Base-by-base conservation (phyloP, 2,329 filamentous ascomycete species). In the Nemania diffusa region DNA sequence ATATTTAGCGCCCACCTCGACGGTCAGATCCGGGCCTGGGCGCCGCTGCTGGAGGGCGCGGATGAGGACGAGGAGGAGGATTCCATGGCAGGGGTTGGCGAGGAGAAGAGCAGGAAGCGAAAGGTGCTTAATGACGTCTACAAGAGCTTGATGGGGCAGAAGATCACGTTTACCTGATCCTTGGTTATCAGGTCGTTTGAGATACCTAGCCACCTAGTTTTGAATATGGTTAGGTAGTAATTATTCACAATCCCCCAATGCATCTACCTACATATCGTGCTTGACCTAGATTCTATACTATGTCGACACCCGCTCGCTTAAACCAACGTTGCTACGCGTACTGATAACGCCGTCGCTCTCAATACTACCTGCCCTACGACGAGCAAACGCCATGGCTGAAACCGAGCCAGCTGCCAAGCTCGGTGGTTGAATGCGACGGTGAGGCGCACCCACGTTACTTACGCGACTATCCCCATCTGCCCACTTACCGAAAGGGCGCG, bases 1-100 rank as follows among this genome's bases (percentile, higher is more conserved):
- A 75, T 97, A 64, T 97, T 93, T 79, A 96, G 93, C 60, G 91
- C 90, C 1, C 93, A 97, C 74, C 84, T 90, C 2, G 93, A 97
- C 76, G 95, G 95, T 0, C 91, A 90, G 59, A 95, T 98, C 64
- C 86, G 91, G 51, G 87, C 88, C 3, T 97, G 95, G 94, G 84
- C 85, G 72, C 91, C 92, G 1, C 81, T 82, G 40, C 79, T 88
- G 5, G 79, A 82, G 0, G 87, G 85, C 4, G 81, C 80, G 37
- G 79, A 87, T 71, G 77, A 86, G 72, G 71, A 88, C 57, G 83
- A 82, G 13, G 82, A 84, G 42, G 81, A 83, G 13, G 82, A 83
- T 3, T 78, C 81, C 29, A 46, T 62, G 11, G 62, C 58, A 17
- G 75, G 78, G 4, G 79, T 77, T 26, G 78, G 77, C 0, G 87